phyloP scores from a whole-genome alignment of 2,329 filamentous ascomycete species.

The Colletotrichum endophyticum region DNA sequence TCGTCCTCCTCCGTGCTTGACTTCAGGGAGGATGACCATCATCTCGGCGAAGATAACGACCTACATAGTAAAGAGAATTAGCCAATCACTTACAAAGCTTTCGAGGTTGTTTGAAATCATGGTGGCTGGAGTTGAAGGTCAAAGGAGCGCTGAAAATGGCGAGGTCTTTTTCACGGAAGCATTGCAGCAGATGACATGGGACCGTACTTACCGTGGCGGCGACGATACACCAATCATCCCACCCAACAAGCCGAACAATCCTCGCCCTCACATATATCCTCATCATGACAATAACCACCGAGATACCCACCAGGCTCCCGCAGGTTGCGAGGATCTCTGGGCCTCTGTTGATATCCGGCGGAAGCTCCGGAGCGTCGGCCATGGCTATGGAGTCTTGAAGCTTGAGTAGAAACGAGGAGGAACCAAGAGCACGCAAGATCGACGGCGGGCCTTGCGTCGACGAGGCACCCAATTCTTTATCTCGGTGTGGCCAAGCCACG shows the following conservation, averaged over 20 bases:
- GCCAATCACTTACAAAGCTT: not conserved
- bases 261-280: constrained; percentile 31
- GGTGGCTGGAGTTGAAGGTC: accelerated
- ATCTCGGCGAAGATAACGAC: constrained; percentile 28
- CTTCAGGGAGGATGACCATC: constrained; percentile 31
- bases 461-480: not conserved
- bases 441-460: not conserved
- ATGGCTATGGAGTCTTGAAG: not conserved
- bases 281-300: constrained; percentile 25
- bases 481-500: not conserved
- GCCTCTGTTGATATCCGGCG: constrained; percentile 31
- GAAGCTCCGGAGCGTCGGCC: not conserved
- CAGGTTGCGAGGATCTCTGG: constrained; percentile 33
- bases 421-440: not conserved
- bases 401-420: not conserved
- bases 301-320: constrained; percentile 27
- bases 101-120: accelerated
- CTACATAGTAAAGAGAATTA: not conserved
- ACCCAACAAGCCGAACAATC: constrained; percentile 26
- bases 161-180: not conserved
- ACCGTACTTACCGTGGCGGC: constrained; percentile 28
- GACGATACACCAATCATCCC: constrained; percentile 32
- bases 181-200: accelerated
- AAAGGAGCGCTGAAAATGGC: not conserved
- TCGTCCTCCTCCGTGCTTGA: constrained; percentile 28